phyloP scores from a whole-genome alignment of 164 flowering plant species.

The Magnolia officinalis region DNA sequence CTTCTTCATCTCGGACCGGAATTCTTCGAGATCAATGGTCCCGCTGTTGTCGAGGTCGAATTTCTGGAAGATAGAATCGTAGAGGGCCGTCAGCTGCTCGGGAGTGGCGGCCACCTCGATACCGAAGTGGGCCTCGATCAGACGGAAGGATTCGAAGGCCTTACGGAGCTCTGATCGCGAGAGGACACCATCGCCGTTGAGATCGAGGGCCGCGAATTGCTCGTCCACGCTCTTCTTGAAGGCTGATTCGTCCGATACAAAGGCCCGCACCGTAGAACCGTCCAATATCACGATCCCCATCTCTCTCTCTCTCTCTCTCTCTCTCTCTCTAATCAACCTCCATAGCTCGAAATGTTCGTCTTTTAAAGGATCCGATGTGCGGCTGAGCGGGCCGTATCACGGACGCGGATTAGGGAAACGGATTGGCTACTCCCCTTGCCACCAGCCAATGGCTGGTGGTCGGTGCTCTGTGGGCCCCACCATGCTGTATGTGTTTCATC shows the following conservation, averaged over 20 bases:
- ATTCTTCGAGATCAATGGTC: conserved; percentile 69
- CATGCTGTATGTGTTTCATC: no score
- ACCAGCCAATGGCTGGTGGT: no score
- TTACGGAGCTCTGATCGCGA: conserved; percentile 68
- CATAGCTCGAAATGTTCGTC: background rate
- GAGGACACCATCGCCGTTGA: conserved; percentile 73
- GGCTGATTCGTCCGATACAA: conserved; percentile 53
- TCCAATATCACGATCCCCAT: conserved; percentile 36
- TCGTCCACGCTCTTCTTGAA: conserved; percentile 61
- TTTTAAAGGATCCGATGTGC: no score
- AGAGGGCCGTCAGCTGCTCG: conserved; percentile 61
- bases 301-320: conserved; percentile 8
- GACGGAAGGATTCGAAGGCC: conserved; percentile 68
- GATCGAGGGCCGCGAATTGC: conserved; percentile 50
- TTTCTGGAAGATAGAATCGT: conserved; percentile 69
- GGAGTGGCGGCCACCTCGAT: conserved; percentile 56
- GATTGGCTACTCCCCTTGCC: no score
- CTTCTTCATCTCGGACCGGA: conserved; percentile 64
- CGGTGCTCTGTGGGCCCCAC: no score
- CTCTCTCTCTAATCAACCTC: background rate
- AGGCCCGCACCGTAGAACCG: conserved; percentile 64
- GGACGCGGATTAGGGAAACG: no score
- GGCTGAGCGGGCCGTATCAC: no score
- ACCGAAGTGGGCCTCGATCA: conserved; percentile 57
- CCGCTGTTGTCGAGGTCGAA: conserved; percentile 71